phyloP scores from a whole-genome alignment of 306 rosid species.

The Parietaria judaica region DNA sequence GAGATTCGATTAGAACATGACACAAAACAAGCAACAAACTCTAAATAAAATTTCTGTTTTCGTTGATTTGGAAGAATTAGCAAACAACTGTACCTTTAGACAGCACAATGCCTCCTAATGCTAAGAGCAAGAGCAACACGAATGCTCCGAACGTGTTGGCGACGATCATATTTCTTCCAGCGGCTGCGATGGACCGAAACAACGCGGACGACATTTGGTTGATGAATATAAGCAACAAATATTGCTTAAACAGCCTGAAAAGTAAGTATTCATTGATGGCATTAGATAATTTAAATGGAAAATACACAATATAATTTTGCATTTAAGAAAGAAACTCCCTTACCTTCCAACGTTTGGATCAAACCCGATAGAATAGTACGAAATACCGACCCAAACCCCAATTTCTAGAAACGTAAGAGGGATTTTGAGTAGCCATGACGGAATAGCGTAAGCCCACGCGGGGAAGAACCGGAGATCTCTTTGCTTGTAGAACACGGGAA shows the following conservation, averaged over 20 bases:
- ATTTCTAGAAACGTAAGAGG: conserved; percentile 45
- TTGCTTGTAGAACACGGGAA: conserved; percentile 16
- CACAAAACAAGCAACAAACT: no score
- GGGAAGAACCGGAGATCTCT: conserved; percentile 16
- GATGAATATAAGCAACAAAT: background rate
- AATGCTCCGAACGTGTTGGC: background rate
- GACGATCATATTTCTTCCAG: background rate
- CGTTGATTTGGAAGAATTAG: background rate
- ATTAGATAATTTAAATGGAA: background rate
- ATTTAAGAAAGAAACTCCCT: no score
- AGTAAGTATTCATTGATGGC: background rate
- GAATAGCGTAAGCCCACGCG: conserved; percentile 8
- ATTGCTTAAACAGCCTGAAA: background rate
- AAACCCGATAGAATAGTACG: conserved; percentile 53
- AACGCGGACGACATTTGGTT: background rate
- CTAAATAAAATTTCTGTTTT: no score
- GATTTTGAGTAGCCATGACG: conserved; percentile 40
- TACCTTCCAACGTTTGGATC: conserved; percentile 45
- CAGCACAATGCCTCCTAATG: background rate
- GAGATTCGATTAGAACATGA: background rate
- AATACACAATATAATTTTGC: background rate
- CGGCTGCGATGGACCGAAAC: background rate
- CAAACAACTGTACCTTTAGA: background rate
- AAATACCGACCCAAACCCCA: conserved; percentile 39
- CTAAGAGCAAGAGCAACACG: background rate